Percentiles rank a stretch among this genome's conserved stretches.
Evolutionary conservation across 78 protist species (phyloP).

Genomic region (Protostelium mycophagum): DNA sequence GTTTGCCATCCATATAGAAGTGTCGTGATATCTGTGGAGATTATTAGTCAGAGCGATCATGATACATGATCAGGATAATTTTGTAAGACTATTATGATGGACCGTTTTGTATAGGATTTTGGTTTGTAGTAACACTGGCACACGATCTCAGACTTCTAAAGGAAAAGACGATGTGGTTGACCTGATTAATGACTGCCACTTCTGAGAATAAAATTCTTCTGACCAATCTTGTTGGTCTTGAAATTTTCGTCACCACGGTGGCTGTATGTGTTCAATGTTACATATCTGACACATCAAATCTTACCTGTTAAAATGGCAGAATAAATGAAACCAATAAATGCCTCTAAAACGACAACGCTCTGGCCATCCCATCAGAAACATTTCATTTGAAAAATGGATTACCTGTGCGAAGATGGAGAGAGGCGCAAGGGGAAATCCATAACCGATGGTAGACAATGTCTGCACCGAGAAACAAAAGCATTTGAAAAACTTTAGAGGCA

Average conservation of each 20-base stretch:
- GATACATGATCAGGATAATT: neutral
- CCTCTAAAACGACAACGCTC: neutral
- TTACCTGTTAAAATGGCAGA: neutral
- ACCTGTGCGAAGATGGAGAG: neutral
- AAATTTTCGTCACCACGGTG: neutral
- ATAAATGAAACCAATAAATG: neutral
- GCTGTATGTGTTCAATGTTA: neutral
- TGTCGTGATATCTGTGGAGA: neutral
- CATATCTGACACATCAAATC: neutral
- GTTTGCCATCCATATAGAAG: neutral
- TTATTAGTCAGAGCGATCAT: neutral
- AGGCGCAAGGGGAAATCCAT: neutral
- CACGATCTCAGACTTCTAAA: no score
- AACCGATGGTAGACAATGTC: neutral
- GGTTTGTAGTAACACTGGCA: no score
- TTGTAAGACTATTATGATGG: no score
- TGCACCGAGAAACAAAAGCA: neutral
- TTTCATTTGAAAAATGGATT: neutral
- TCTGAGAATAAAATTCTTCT: neutral
- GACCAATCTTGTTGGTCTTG: neutral
- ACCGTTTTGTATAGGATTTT: no score
- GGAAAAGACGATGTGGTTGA: neutral
- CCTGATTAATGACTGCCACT: neutral
- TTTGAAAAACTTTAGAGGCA: neutral
- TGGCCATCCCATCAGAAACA: neutral